Evolutionary conservation across 306 rosid species (phyloP).

Genomic region (Mimosa pudica): DNA sequence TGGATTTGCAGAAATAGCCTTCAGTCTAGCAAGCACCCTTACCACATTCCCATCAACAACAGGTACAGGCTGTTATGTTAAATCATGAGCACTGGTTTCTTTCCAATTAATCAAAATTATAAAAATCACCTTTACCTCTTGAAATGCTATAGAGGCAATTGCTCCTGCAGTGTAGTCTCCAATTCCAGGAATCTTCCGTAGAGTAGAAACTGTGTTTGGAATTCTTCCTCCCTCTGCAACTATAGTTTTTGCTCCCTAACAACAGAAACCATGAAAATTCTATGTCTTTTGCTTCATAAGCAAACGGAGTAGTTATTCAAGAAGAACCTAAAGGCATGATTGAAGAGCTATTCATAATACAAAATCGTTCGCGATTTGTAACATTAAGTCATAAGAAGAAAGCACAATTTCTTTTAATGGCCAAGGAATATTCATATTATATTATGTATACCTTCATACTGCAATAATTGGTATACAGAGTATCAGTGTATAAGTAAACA

Average conservation of each 20-base stretch:
- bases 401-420: neutral
- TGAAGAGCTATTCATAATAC: neutral
- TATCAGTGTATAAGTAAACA: neutral
- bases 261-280: constrained; percentile 23
- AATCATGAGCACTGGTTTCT: constrained; percentile 32
- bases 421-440: neutral
- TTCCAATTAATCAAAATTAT: constrained; percentile 32
- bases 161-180: constrained; percentile 95
- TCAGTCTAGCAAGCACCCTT: constrained; percentile 83
- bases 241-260: constrained; percentile 81
- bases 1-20: constrained; percentile 75
- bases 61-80: constrained; percentile 72
- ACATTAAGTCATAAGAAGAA: neutral
- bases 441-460: neutral
- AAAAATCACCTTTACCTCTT: constrained; percentile 57
- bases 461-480: neutral
- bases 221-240: constrained; percentile 65
- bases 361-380: neutral
- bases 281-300: constrained; percentile 16
- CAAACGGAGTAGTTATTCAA: constrained; percentile 9
- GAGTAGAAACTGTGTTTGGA: constrained; percentile 68
- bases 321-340: constrained; percentile 21
- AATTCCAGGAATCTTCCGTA: constrained; percentile 71
- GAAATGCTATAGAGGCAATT: constrained; percentile 89
- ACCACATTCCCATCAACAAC: constrained; percentile 96